phyloP scores from a whole-genome alignment of 1,139 yeast genomes.

The Pneumocystis jirovecii region DNA sequence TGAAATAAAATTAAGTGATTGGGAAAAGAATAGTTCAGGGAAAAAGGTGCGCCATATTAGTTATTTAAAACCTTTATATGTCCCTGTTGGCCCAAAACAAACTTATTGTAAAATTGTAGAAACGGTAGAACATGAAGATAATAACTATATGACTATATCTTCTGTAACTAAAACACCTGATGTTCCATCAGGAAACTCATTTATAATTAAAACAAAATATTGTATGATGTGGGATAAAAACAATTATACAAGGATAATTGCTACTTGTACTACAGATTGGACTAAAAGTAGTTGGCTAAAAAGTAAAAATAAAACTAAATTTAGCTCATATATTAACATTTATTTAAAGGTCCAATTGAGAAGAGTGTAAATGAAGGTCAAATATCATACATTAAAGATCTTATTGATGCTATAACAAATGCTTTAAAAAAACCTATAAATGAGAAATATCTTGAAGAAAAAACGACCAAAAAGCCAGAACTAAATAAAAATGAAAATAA shows the following conservation, averaged over 20 bases:
- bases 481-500: background rate
- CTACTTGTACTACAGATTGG: constrained; percentile 68
- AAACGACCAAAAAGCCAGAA: background rate
- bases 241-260: constrained; percentile 50
- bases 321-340: background rate
- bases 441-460: background rate
- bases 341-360: constrained; percentile 43
- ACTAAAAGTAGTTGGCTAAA: constrained; percentile 86
- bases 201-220: constrained; percentile 51
- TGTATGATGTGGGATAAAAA: constrained; percentile 63
- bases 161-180: constrained; percentile 75
- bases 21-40: constrained; percentile 32
- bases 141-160: constrained; percentile 41
- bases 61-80: constrained; percentile 50
- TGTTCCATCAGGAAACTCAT: constrained; percentile 84
- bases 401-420: constrained; percentile 44
- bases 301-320: constrained; percentile 25
- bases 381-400: constrained; percentile 45
- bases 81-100: constrained; percentile 88
- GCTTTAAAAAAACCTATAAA: background rate
- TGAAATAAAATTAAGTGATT: constrained; percentile 37
- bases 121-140: constrained; percentile 46
- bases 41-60: constrained; percentile 40
- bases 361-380: constrained; percentile 90
- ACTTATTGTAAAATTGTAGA: constrained; percentile 74